Evolutionary conservation across 2,329 filamentous ascomycete genomes (phyloP).

Genomic region (Fusarium sp.): DNA sequence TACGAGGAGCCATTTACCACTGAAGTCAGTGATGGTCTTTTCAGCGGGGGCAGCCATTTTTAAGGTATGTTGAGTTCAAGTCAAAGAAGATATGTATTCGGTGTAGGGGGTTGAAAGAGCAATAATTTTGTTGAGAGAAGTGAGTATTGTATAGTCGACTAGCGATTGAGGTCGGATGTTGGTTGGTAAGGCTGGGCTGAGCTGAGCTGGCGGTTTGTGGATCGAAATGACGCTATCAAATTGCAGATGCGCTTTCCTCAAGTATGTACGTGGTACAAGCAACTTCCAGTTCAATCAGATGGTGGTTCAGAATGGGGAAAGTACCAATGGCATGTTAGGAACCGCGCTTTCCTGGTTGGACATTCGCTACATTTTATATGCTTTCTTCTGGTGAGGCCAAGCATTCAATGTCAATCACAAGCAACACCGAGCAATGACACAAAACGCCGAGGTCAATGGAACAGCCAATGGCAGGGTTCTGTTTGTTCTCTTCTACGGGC

Average conservation of each 20-base stretch:
- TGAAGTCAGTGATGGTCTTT: conserved; percentile 75
- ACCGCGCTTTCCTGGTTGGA: not conserved
- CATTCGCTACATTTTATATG: conserved; percentile 5
- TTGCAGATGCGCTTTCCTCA: conserved; percentile 11
- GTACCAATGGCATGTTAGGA: not conserved
- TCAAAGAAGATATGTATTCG: not conserved
- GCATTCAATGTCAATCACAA: conserved; percentile 26
- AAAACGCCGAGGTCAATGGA: conserved; percentile 31
- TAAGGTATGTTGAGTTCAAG: conserved; percentile 8
- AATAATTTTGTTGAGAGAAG: conserved; percentile 6
- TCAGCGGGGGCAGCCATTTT: conserved; percentile 78
- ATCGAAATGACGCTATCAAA: conserved; percentile 39
- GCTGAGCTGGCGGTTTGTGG: conserved; percentile 21
- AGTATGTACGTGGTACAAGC: not conserved
- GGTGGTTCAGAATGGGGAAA: not conserved
- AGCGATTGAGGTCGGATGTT: not conserved
- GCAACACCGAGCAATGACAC: conserved; percentile 29
- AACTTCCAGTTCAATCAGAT: not conserved
- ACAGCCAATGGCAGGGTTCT: conserved; percentile 4
- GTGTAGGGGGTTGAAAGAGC: not conserved
- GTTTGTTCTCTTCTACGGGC: not conserved
- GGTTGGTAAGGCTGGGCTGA: conserved; percentile 18
- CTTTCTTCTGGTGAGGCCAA: not conserved
- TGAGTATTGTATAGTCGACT: not conserved
- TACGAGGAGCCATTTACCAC: conserved; percentile 78